Evolutionary conservation across 768 basidiomycete species (phyloP).

Genomic region (Lactarius hatsudake): DNA sequence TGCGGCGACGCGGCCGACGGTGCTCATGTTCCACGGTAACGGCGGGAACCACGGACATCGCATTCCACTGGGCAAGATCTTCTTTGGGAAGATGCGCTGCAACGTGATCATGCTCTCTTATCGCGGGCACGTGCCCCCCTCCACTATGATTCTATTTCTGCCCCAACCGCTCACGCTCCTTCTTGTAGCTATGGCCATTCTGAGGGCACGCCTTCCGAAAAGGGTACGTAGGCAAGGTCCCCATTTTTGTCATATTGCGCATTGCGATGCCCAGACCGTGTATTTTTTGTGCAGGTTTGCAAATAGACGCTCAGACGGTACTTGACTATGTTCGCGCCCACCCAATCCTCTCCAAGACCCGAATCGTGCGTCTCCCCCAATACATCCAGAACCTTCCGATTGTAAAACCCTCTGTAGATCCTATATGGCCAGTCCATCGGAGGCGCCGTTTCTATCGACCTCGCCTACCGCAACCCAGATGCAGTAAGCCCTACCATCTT

Average conservation of each 20-base stretch:
- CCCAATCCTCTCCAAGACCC: constrained; percentile 60
- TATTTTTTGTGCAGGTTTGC: constrained; percentile 52
- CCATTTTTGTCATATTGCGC: neutral
- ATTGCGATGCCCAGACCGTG: constrained; percentile 1
- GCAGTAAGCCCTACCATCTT: constrained; percentile 46
- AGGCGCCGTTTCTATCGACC: constrained; percentile 88
- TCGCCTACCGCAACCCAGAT: constrained; percentile 72
- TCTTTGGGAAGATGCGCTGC: constrained; percentile 79
- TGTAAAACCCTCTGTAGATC: constrained; percentile 43
- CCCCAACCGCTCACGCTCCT: neutral
- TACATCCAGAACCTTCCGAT: neutral
- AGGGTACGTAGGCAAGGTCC: constrained; percentile 45
- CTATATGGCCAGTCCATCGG: constrained; percentile 88
- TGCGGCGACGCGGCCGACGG: constrained; percentile 63
- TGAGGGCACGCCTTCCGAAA: constrained; percentile 83
- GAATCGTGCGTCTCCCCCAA: constrained; percentile 46
- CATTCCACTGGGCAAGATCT: constrained; percentile 81
- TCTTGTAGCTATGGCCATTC: constrained; percentile 75
- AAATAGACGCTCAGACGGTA: constrained; percentile 80
- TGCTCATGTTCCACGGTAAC: constrained; percentile 93
- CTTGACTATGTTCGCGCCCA: constrained; percentile 72
- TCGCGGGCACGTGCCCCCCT: constrained; percentile 59
- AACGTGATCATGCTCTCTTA: constrained; percentile 96
- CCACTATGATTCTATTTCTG: too few species aligned
- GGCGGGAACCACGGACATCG: constrained; percentile 87